A percentile compares a stretch with the other conserved stretches of the same genome.
These are phyloP conservation scores for Lumnitzera littorea DNA, from an alignment of 345 rosid genomes.

Conservation along the genomic window DNA sequence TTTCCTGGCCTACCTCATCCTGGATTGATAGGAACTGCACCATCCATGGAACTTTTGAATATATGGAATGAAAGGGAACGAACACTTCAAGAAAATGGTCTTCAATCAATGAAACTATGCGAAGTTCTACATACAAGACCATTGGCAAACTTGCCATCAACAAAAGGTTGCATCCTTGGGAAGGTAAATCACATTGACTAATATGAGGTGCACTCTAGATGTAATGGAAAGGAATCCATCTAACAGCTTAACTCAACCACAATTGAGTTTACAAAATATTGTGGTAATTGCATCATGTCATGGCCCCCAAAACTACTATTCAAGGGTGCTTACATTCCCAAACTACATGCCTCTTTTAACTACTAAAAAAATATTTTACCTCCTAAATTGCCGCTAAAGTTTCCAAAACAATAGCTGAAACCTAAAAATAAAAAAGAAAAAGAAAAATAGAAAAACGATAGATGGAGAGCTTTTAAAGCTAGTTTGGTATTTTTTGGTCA, in stretches of 20 bases:
- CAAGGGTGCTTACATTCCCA: too few relatives aligned
- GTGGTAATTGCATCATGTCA: too few relatives aligned
- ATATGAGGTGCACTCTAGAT: not conserved
- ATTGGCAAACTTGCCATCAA: slow-evolving; percentile 61
- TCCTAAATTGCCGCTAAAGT: too few relatives aligned
- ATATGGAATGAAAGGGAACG: slow-evolving; percentile 86
- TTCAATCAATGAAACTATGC: slow-evolving; percentile 39
- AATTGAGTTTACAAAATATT: too few relatives aligned
- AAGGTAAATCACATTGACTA: slow-evolving; percentile 21
- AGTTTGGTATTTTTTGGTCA: too few relatives aligned
- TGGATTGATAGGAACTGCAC: slow-evolving; percentile 83
- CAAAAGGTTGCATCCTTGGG: slow-evolving; percentile 72
- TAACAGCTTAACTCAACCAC: not conserved
- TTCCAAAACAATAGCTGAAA: too few relatives aligned
- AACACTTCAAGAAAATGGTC: slow-evolving; percentile 58
- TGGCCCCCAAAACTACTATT: too few relatives aligned
- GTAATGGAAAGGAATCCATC: not conserved
- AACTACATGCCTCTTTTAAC: too few relatives aligned
- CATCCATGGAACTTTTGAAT: slow-evolving; percentile 63
- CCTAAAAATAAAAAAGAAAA: too few relatives aligned
- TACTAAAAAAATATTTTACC: too few relatives aligned
- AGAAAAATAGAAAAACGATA: too few relatives aligned
- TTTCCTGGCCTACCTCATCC: slow-evolving; percentile 90
- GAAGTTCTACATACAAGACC: slow-evolving; percentile 84
- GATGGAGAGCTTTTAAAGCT: too few relatives aligned